Conservation (phyloP, 1,284 basidiomycete genomes). For the Cerrena zonata region DNA sequence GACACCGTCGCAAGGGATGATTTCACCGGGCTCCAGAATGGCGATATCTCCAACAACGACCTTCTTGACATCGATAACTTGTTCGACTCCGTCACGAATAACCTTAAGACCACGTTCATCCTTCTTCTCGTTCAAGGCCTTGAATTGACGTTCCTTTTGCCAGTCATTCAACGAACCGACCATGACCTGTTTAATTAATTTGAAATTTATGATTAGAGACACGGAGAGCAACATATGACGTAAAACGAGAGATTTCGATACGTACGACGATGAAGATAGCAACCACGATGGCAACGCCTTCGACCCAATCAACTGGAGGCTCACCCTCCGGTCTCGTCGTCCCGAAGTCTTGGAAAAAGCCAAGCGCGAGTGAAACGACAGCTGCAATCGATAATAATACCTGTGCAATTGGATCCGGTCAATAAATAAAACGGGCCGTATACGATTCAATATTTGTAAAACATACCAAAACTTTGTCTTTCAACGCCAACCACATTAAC, state of each 20-base stretch:
- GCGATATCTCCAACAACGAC: slow-evolving; percentile 93
- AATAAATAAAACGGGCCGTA: background rate
- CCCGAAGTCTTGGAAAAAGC: slow-evolving; percentile 90
- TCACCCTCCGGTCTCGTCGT: slow-evolving; percentile 51
- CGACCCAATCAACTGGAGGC: slow-evolving; percentile 89
- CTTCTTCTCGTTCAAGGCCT: slow-evolving; percentile 88
- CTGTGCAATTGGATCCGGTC: slow-evolving; percentile 32
- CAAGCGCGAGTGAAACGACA: slow-evolving; percentile 87
- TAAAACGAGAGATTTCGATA: slow-evolving; percentile 12
- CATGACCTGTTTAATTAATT: slow-evolving; percentile 55
- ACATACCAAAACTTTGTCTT: slow-evolving; percentile 89
- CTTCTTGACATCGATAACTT: slow-evolving; percentile 80
- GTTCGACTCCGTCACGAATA: slow-evolving; percentile 78
- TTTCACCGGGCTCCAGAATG: slow-evolving; percentile 89
- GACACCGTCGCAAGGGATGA: slow-evolving; percentile 92
- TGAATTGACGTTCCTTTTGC: slow-evolving; percentile 97
- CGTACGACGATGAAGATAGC: slow-evolving; percentile 80
- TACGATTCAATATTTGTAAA: background rate
- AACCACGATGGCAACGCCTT: slow-evolving; percentile 93
- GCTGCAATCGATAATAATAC: slow-evolving; percentile 88
- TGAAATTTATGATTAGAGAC: slow-evolving; percentile 3
- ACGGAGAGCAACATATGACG: background rate
- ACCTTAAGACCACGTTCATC: slow-evolving; percentile 92
- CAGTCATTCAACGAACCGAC: slow-evolving; percentile 90
- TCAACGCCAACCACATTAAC: slow-evolving; percentile 91